phyloP scores from a whole-genome alignment of 75 land plant genomes.

The Gnetum montanum region DNA sequence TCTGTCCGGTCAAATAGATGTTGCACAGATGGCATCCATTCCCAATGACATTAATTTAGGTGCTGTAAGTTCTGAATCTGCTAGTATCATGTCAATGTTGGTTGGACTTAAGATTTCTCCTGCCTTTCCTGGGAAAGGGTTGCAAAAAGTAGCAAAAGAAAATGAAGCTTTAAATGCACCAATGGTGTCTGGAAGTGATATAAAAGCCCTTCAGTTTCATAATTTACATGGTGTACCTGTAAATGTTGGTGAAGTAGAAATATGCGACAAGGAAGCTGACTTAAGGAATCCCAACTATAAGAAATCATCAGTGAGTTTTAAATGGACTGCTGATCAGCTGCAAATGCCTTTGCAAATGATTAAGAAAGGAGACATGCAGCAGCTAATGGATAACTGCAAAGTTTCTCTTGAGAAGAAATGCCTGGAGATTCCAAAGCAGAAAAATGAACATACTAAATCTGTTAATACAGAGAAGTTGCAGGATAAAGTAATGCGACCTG shows the following conservation, averaged over 20 bases:
- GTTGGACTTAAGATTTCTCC: not conserved
- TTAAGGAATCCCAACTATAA: not conserved
- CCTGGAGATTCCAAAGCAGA: not conserved
- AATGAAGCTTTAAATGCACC: not conserved
- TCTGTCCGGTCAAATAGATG: not conserved
- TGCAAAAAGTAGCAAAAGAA: not conserved
- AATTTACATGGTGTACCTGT: not conserved
- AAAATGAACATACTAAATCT: not conserved
- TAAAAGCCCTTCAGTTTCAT: not conserved
- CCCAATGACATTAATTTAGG: not conserved
- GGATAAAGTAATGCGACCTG: constrained; percentile 4
- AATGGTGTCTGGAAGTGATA: not conserved
- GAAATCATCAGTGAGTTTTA: not conserved
- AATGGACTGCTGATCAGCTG: not conserved
- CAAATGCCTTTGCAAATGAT: not conserved
- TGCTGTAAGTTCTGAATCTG: not conserved
- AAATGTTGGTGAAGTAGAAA: not conserved
- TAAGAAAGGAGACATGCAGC: not conserved
- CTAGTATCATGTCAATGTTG: not conserved
- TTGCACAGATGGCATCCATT: not conserved
- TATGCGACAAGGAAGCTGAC: not conserved
- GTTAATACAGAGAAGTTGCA: not conserved
- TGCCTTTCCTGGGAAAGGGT: not conserved
- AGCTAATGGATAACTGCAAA: not conserved
- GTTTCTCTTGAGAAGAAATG: not conserved